Evolutionary conservation across 73 alveolate genomes (phyloP), one percentile per base, ranked within the genome.

Genomic region (Paramecium caudatum): DNA sequence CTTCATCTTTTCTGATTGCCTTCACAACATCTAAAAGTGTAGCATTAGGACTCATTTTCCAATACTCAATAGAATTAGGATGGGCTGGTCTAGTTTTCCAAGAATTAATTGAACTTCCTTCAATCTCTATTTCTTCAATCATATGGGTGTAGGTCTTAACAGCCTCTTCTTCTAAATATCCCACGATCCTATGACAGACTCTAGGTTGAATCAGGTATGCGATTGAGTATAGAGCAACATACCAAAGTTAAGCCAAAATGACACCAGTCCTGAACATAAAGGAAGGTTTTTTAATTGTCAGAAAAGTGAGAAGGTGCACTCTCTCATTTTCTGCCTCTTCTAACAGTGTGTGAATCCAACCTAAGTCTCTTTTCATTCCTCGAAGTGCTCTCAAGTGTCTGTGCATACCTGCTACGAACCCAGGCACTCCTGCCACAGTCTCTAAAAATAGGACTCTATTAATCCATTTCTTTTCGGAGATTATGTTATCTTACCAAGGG

Each of bases 401-500:
- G 45, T 86, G 91, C 97, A 94, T 94, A 21, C 94, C 97, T 7
- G 94, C 97, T 10, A 94, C 96, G 82, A 94, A 88, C 15, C 97
- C 97, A 30, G 97, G 97, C 23, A 94, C 97, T 8, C 97, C 97
- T 32, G 97, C 97, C n/a, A 94, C 94, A 7, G 97, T 92, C 61
- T 94, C 97, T 48, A 94, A 90, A 93, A 94, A 94, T 92, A 92
- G 84, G 48, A 78, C 91, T 43, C 97, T 84, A 47, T 84, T 90
- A 15, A 94, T 33, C 97, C 97, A 94, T 30, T 91, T 82, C 85
- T 84, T 46, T 74, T 93, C 94, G 21, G 92, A 36, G 49, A 83
- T 91, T 70, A 43, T 34, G 41, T 91, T 46, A 30, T 86, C 27
- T 37, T 86, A 86, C 93, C 93, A 86, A 39, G 93, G 93, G 43